These are phyloP conservation scores for Lycium barbarum DNA, from an alignment of 257 asterid species.

Conservation along the genomic window DNA sequence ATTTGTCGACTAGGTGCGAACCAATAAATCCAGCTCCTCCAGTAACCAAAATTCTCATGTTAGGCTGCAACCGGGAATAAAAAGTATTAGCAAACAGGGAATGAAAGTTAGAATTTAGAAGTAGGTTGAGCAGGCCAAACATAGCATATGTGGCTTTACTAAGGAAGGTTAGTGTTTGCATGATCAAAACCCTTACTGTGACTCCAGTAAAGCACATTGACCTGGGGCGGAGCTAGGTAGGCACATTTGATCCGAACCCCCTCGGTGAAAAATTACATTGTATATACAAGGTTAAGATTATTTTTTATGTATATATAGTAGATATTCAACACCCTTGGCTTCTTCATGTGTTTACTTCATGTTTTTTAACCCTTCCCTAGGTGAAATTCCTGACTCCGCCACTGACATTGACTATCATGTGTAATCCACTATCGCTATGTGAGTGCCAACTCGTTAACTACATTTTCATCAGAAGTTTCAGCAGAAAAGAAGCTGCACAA, in stretches of 20 bases:
- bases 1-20: slow-evolving; percentile 57
- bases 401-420: no score
- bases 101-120: neutral
- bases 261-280: no score
- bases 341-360: no score
- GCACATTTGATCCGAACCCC: no score
- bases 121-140: neutral
- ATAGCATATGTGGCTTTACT: neutral
- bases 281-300: no score
- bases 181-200: neutral
- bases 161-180: neutral
- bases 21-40: slow-evolving; percentile 67
- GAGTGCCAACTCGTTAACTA: neutral
- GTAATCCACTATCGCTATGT: neutral
- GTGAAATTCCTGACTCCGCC: no score
- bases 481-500: neutral
- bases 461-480: neutral
- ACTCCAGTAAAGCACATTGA: neutral
- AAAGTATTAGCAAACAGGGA: neutral
- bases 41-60: slow-evolving; percentile 61
- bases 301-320: no score
- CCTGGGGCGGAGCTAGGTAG: no score
- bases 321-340: no score
- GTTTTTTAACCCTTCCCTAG: no score
- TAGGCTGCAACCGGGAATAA: slow-evolving; percentile 36